Evolutionary conservation across 495 filamentous ascomycete genomes (phyloP), one percentile per base, ranked within the genome.

Genomic region (Tricharina praecox): DNA sequence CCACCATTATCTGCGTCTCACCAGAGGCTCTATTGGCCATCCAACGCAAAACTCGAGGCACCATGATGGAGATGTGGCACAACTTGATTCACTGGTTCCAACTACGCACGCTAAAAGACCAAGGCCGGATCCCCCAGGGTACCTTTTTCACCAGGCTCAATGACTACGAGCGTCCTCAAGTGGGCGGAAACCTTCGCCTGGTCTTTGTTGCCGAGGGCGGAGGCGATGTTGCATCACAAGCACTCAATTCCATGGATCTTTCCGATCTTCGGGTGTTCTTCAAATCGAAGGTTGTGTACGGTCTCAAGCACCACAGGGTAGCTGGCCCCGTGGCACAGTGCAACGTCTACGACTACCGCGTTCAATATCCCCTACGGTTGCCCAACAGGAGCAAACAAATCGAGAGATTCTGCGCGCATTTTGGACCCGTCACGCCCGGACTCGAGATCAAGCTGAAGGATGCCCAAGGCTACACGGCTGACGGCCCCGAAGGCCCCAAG

Each of bases 321-420:
- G 88, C 86, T 3, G 90, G 90, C 19, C 82, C 90, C 0, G 75
- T 87, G 15, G 63, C 75, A 2, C 87, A 96, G 64, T 90, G 84
- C 9, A 75, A 80, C 49, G 70, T 85, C 25, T 88, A 83, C 54
- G 90, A 99, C 59, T 96, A 99, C 59, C 67, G 87, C 33, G 69
- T 77, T 15, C 65, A 71, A 43, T 15, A 28, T 15, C 58, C 41
- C 54, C 63, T 15, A 50, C 48, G 20, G 11, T 56, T 44, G 36
- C 57, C 38, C 49, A 60, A 23, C 47, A 59, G 38, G 58, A 67
- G 32, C n/a, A 51, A 51, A 44, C 37, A 42, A 4, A 45, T 55
- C 13, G 49, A 15, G 55, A 73, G 57, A 50, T 66, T 56, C 36
- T 67, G 67, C 28, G 75, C 71, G 28, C 86, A 93, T 64, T 93